Conservation (phyloP, 306 rosid species). For the Lotus japonicus region DNA sequence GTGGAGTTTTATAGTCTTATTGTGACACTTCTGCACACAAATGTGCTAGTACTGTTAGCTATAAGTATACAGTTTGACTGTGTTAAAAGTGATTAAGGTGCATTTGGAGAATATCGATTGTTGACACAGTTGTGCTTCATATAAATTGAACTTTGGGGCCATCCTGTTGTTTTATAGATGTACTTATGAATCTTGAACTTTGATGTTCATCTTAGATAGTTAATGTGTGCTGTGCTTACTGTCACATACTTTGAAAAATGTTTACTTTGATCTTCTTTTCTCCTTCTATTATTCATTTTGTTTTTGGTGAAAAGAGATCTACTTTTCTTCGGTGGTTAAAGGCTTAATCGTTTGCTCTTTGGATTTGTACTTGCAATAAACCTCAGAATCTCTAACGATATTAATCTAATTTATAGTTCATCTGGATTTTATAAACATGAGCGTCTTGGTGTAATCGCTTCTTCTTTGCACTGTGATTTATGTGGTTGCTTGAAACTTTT, state of each 20-base stretch:
- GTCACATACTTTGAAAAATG: neutral
- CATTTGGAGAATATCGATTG: neutral
- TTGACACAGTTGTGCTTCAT: neutral
- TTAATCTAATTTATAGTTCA: neutral
- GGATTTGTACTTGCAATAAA: neutral
- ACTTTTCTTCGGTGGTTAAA: neutral
- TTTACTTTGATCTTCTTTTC: neutral
- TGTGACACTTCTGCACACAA: neutral
- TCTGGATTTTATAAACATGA: neutral
- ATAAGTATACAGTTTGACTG: neutral
- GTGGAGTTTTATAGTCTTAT: neutral
- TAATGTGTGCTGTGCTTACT: neutral
- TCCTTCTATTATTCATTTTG: neutral
- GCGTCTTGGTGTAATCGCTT: neutral
- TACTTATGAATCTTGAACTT: neutral
- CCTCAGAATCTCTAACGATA: neutral
- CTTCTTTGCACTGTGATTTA: neutral
- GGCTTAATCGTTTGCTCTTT: neutral
- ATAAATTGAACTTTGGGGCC: neutral
- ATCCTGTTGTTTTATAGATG: neutral
- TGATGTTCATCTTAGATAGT: neutral
- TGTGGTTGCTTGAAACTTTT: neutral
- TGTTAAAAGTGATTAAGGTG: neutral
- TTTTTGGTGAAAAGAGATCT: neutral
- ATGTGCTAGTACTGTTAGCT: neutral